Base-by-base conservation (phyloP, 495 filamentous ascomycete genomes). In the Penicillium soppii region DNA sequence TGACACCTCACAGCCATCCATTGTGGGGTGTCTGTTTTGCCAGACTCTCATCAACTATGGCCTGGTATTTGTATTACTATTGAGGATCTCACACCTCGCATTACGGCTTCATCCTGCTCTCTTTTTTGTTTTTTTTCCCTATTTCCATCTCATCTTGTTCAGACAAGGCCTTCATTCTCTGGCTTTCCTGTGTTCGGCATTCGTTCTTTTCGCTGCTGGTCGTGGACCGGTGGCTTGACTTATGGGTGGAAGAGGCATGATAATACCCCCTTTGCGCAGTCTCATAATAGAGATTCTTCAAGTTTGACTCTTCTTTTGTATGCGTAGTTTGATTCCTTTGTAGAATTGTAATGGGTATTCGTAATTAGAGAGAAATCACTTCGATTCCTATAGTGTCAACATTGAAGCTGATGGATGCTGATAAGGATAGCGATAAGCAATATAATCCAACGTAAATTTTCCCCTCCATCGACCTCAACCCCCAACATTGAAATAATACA, bases 1-100 rank as follows among this genome's bases (percentile, higher is more conserved):
- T 39, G 23, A 17, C 15, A 37, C 27, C 57, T 12, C 29, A 32
- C 29, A 12, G 10, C 29, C 29, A 32, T 3, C 8, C 10, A n/a
- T n/a, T n/a, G n/a, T n/a, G n/a, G n/a, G n/a, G n/a, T n/a, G n/a
- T n/a, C n/a, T n/a, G n/a, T 17, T 32, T 29, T 3, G 6, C 20
- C 10, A 7, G 13, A 7, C 29, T 32, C 8, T 32, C 29, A 32
- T 10, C 29, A 32, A 7, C 5, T 3, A 35, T 25, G 7, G 26
- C 47, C 40, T 44, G 19, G 49, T 42, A 48, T 46, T 50, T 69
- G 66, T 69, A 69, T 61, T 67, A 59, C 57, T 67, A 69, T 57
- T 58, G 53, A 23, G 43, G 26, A 22, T 52, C 41, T 35, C 42
- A 55, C 23, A 25, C 39, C 46, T 36, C 25, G 52, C 50, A 54